Evolutionary conservation across 176 grass and related monocot genomes (phyloP), one percentile per base, ranked within the genome.

Genomic region (Zea mays): DNA sequence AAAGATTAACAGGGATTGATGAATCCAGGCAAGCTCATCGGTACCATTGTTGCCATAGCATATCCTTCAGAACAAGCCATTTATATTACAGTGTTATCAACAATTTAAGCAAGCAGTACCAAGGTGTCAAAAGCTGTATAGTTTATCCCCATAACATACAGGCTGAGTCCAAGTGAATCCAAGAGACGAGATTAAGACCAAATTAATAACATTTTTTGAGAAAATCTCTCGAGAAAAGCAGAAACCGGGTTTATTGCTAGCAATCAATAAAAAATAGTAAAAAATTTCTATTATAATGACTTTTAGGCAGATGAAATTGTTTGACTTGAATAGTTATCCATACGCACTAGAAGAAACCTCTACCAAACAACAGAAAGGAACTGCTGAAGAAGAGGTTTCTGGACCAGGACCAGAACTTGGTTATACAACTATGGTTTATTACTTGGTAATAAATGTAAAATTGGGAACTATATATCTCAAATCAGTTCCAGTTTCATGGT

Each of bases 101-200:
- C 17, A 42, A 55, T 76, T 11, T n/a, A 69, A 57, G 12, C 49
- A 69, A 54, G 34, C 11, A 0, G 35, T 70, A 48, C 14, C 9
- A 61, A 52, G n/a, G 61, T 47, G 71, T 54, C 70, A 62, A 43
- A 67, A 80, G 42, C 5, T 75, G 81, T 14, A 58, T 59, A 49
- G 61, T n/a, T 55, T 59, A 66, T 66, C 47, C 19, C 41, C 34
- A n/a, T 21, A 8, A 65, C 11, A 73, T 79, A 39, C 5, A 69
- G 35, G 45, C 40, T 10, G 17, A 38, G 19, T 69, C 63, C 64
- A 76, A 33, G 37, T 41, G 56, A 75, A 66, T 58, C 40, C 52
- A 70, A 56, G 55, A 10, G 43, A 77, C 6, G 69, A 71, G 9
- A 27, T 45, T 44, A 71, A 7, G 20, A 27, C 13, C 35, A 62